Evolutionary conservation across 1,284 basidiomycete species (phyloP).

Genomic region (Cutaneotrichosporon spelunceum): DNA sequence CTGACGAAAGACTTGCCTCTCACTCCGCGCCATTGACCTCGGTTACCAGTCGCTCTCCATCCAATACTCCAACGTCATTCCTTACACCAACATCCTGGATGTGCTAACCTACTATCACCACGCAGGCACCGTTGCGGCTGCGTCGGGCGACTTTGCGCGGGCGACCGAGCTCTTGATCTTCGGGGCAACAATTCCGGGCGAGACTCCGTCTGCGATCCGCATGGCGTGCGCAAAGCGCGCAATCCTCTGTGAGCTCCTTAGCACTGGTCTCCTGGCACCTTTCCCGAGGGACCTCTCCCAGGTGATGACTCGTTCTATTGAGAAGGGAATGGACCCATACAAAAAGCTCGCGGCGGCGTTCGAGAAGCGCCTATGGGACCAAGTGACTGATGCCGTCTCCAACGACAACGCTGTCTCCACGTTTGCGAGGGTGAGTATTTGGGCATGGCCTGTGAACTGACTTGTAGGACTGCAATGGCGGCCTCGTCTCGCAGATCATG

Average conservation of each 20-base stretch:
- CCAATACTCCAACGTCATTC: slow-evolving; percentile 27
- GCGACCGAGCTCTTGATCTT: slow-evolving; percentile 37
- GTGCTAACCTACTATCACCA: slow-evolving; percentile 47
- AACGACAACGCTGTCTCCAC: not conserved
- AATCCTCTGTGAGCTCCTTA: slow-evolving; percentile 41
- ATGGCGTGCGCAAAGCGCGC: slow-evolving; percentile 43
- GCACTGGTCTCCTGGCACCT: slow-evolving; percentile 30
- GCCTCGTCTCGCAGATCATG: slow-evolving; percentile 35
- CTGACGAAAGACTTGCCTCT: slow-evolving; percentile 23
- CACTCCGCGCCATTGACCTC: slow-evolving; percentile 8
- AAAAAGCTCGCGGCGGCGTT: slow-evolving; percentile 40
- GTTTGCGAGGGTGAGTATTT: slow-evolving; percentile 10
- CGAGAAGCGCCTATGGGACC: slow-evolving; percentile 31
- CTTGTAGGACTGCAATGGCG: slow-evolving; percentile 39
- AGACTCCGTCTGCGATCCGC: slow-evolving; percentile 41
- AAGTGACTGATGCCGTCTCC: slow-evolving; percentile 17
- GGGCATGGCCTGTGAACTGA: not conserved
- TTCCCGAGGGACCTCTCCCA: slow-evolving; percentile 37
- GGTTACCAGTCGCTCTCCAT: not conserved
- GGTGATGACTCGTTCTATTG: slow-evolving; percentile 30
- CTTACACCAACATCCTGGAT: slow-evolving; percentile 34
- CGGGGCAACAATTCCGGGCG: slow-evolving; percentile 35
- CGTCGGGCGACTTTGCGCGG: slow-evolving; percentile 24
- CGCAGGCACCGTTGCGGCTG: slow-evolving; percentile 38
- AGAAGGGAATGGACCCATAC: slow-evolving; percentile 35